phyloP scores from a whole-genome alignment of 2,329 filamentous ascomycete species.

The Eutypella sp. region DNA sequence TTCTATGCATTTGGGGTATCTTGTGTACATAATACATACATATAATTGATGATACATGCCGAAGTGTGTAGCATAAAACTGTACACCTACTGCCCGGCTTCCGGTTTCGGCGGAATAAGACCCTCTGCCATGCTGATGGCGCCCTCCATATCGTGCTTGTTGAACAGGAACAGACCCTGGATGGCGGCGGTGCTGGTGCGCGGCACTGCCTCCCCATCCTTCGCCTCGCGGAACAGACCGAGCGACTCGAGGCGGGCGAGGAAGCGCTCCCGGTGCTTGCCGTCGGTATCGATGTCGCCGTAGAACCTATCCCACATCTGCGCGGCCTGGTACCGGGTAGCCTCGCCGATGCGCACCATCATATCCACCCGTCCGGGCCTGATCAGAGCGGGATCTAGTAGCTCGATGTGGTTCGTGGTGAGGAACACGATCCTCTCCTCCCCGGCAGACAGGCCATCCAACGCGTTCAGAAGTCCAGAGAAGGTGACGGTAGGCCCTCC shows the following conservation, averaged over 20 bases:
- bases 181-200: conserved; percentile 83
- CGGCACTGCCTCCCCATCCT: conserved; percentile 40
- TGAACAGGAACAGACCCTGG: conserved; percentile 91
- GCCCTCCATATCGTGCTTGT: conserved; percentile 85
- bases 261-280: conserved; percentile 62
- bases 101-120: conserved; percentile 53
- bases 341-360: conserved; percentile 84
- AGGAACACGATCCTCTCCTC: conserved; percentile 92
- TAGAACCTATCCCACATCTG: conserved; percentile 96
- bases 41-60: not conserved
- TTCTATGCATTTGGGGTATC: conserved; percentile 18
- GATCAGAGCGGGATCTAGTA: conserved; percentile 83
- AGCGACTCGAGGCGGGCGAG: conserved; percentile 63
- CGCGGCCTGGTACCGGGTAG: conserved; percentile 76
- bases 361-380: conserved; percentile 90
- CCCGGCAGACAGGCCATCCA: conserved; percentile 89
- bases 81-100: conserved; percentile 33
- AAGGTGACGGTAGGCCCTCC: conserved; percentile 87
- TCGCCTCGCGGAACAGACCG: conserved; percentile 60
- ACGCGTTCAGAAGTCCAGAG: conserved; percentile 77
- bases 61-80: conserved; percentile 6
- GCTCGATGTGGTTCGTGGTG: conserved; percentile 90
- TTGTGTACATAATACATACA: conserved; percentile 7
- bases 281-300: conserved; percentile 67
- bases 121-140: conserved; percentile 76